These are phyloP conservation scores for Chaetomium globosum DNA, from an alignment of 2,329 filamentous ascomycete species.

Conservation along the genomic window DNA sequence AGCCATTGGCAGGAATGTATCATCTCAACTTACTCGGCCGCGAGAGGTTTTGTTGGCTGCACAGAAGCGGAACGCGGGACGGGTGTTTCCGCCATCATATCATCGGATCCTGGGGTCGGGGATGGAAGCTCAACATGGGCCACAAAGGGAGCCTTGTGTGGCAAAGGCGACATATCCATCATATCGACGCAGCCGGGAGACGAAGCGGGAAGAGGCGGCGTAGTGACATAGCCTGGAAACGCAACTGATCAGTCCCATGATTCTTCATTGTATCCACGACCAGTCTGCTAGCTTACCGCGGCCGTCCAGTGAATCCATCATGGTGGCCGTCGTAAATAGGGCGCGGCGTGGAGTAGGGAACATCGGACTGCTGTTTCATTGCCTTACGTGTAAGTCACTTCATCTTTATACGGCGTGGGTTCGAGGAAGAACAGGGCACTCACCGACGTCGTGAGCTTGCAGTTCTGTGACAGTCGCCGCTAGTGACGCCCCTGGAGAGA, in stretches of 20 bases:
- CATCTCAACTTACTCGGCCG: conserved; percentile 55
- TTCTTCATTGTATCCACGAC: conserved; percentile 11
- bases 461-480: conserved; percentile 98
- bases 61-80: conserved; percentile 52
- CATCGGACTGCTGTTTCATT: conserved; percentile 64
- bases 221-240: conserved; percentile 70
- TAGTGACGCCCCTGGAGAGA: conserved; percentile 91
- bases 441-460: conserved; percentile 83
- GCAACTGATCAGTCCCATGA: conserved; percentile 27
- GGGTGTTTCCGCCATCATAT: conserved; percentile 61
- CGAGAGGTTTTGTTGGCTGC: conserved; percentile 53
- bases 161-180: conserved; percentile 93
- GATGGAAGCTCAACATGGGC: conserved; percentile 69
- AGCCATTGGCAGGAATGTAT: conserved; percentile 30
- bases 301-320: conserved; percentile 61
- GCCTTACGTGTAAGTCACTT: conserved; percentile 31
- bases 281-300: conserved; percentile 56
- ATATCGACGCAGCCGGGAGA: conserved; percentile 76
- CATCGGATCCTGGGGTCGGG: conserved; percentile 65
- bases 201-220: conserved; percentile 74
- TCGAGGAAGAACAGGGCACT: conserved; percentile 40
- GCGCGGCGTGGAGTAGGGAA: conserved; percentile 81
- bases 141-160: conserved; percentile 77
- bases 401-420: not conserved
- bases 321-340: conserved; percentile 74